Evolutionary conservation across 371 early-diverging fungal genomes (phyloP).

Genomic region (Apophysomyces ossiformis): DNA sequence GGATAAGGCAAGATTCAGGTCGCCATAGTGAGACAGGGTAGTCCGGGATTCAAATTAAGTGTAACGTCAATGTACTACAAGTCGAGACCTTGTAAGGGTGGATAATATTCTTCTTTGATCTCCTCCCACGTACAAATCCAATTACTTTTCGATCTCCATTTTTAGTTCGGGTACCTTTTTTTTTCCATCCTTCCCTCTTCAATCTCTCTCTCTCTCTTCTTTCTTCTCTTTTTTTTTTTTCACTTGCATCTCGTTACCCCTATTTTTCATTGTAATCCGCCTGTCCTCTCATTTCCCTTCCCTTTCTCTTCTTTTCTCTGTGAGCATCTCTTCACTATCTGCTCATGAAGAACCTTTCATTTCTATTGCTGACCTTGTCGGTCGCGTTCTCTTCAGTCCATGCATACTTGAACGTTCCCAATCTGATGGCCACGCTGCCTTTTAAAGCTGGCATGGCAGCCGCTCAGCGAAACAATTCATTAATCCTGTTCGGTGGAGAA

Average conservation of each 20-base stretch:
- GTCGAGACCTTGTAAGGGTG: slow-evolving; percentile 6
- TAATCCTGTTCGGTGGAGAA: slow-evolving; percentile 42
- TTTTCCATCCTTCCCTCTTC: slow-evolving; percentile 8
- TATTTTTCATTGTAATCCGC: slow-evolving; percentile 3
- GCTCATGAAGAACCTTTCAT: slow-evolving; percentile 16
- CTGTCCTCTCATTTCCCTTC: slow-evolving; percentile 14
- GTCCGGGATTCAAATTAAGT: slow-evolving; percentile 8
- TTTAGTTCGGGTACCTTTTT: slow-evolving; percentile 15
- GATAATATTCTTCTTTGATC: slow-evolving; percentile 5
- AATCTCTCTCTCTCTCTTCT: neutral
- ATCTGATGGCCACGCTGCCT: slow-evolving; percentile 26
- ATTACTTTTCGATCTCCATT: slow-evolving; percentile 12
- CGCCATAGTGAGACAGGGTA: neutral
- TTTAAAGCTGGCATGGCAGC: slow-evolving; percentile 34
- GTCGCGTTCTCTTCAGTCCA: slow-evolving; percentile 15
- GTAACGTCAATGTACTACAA: slow-evolving; percentile 7
- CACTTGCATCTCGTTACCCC: slow-evolving; percentile 3
- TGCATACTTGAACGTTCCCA: slow-evolving; percentile 28
- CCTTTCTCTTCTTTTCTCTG: slow-evolving; percentile 9
- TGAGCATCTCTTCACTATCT: slow-evolving; percentile 15
- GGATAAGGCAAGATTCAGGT: neutral
- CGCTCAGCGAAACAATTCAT: slow-evolving; percentile 27
- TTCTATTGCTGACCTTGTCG: slow-evolving; percentile 20
- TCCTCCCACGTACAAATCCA: slow-evolving; percentile 8
- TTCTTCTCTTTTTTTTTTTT: slow-evolving; percentile 13